Conservation (phyloP, 345 rosid species). For the Eucalyptus sp. region DNA sequence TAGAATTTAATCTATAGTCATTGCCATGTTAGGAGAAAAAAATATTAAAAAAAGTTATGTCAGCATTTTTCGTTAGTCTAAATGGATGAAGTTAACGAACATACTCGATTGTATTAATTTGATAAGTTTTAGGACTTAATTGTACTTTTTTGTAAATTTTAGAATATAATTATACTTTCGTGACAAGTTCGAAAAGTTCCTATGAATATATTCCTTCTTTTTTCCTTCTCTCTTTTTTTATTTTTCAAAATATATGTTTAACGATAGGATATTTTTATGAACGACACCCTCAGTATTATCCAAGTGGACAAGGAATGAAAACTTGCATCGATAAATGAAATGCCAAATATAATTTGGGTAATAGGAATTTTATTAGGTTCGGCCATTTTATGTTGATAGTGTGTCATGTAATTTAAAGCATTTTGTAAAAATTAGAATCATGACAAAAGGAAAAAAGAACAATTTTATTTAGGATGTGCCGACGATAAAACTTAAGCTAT, state of each 20-base stretch:
- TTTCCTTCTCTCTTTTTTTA: background rate
- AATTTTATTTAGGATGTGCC: background rate
- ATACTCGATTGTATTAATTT: too few relatives aligned
- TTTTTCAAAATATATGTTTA: background rate
- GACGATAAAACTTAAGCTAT: background rate
- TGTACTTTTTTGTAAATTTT: too few relatives aligned
- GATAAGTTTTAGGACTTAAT: too few relatives aligned
- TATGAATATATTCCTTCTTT: too few relatives aligned
- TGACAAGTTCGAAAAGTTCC: too few relatives aligned
- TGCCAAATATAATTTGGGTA: background rate
- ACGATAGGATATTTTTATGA: background rate
- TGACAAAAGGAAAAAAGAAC: background rate
- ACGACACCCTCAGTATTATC: background rate
- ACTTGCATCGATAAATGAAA: background rate
- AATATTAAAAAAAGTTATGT: too few relatives aligned
- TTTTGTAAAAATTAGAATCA: background rate
- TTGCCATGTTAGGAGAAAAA: too few relatives aligned
- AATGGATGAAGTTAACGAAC: too few relatives aligned
- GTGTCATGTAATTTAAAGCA: background rate
- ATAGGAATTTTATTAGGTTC: background rate
- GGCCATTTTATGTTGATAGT: background rate
- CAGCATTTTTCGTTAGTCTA: too few relatives aligned
- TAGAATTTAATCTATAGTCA: too few relatives aligned
- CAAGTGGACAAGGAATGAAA: background rate
- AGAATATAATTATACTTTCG: accelerated